Percentiles rank a stretch among this genome's conserved stretches.
Conservation (phyloP, 805 yeast species). For the Debaryomyces hansenii region DNA sequence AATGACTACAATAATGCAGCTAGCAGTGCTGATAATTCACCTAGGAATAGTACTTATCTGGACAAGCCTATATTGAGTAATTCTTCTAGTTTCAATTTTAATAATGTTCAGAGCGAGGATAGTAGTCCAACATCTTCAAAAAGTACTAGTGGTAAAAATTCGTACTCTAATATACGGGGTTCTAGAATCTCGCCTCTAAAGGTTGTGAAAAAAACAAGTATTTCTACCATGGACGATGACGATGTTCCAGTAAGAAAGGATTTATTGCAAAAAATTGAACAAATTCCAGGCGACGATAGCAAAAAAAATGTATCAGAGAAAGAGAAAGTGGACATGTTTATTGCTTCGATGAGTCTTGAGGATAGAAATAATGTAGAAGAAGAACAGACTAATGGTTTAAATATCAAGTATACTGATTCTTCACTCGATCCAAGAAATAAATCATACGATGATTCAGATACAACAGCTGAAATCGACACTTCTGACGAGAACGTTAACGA, state of each 20-base stretch:
- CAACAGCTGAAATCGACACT: constrained; percentile 2
- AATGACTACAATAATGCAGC: not conserved
- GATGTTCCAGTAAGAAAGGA: constrained; percentile 29
- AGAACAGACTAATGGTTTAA: constrained; percentile 20
- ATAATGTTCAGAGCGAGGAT: constrained; percentile 2
- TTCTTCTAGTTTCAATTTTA: constrained; percentile 9
- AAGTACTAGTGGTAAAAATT: not conserved
- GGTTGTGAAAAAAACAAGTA: constrained; percentile 10
- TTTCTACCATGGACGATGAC: constrained; percentile 12
- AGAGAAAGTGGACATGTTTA: constrained; percentile 16
- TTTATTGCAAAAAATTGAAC: constrained; percentile 20
- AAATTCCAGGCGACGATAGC: constrained; percentile 5
- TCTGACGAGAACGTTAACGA: not conserved
- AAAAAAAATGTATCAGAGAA: constrained; percentile 11
- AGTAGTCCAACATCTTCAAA: constrained; percentile 1
- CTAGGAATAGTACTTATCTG: not conserved
- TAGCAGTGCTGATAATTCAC: not conserved
- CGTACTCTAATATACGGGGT: constrained; percentile 13
- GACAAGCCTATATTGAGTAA: not conserved
- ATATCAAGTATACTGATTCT: constrained; percentile 19
- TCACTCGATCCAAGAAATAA: constrained; percentile 14
- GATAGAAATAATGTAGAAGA: constrained; percentile 3
- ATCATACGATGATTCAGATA: not conserved
- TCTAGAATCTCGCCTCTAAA: constrained; percentile 19
- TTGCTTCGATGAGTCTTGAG: constrained; percentile 6